A percentile compares a stretch with the other conserved stretches of the same genome.
Conservation (phyloP, 139 green algal species). For the Chlorella sp. region DNA sequence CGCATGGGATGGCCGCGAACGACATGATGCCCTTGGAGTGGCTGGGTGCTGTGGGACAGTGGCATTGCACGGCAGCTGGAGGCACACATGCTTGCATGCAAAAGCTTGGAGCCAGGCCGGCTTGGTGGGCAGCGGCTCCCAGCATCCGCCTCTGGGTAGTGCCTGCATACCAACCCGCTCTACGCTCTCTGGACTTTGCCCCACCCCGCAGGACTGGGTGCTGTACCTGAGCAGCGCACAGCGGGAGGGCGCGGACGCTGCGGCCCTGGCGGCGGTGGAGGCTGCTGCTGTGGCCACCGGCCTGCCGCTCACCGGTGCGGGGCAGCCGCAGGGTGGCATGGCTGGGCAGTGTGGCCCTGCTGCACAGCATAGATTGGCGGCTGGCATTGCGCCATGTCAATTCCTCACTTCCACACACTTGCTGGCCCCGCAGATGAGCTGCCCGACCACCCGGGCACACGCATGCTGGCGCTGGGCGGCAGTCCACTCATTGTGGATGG, state of each 20-base stretch:
- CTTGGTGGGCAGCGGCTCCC: too few species aligned
- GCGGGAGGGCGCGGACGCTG: background rate
- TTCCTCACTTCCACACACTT: background rate
- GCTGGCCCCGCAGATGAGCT: slow-evolving; percentile 17
- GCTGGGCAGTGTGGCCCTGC: background rate
- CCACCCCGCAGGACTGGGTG: slow-evolving; percentile 17
- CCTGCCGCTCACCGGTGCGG: background rate
- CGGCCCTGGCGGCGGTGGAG: background rate
- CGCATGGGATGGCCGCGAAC: too few species aligned
- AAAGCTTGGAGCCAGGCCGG: too few species aligned
- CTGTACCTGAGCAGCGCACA: slow-evolving; percentile 19
- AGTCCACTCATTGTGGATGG: background rate
- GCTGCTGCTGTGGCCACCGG: background rate
- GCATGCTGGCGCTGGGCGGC: slow-evolving; percentile 6
- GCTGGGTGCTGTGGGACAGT: too few species aligned
- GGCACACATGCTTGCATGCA: too few species aligned
- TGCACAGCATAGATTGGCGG: too few species aligned
- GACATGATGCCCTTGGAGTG: too few species aligned
- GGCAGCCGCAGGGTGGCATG: background rate
- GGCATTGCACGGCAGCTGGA: too few species aligned
- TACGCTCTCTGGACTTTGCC: background rate
- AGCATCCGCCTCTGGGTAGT: too few species aligned
- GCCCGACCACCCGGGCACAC: slow-evolving; percentile 12
- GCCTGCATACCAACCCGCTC: background rate
- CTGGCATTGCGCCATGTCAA: too few species aligned